phyloP scores from a whole-genome alignment of 2,329 filamentous ascomycete genomes.

The Diaporthe sp. region DNA sequence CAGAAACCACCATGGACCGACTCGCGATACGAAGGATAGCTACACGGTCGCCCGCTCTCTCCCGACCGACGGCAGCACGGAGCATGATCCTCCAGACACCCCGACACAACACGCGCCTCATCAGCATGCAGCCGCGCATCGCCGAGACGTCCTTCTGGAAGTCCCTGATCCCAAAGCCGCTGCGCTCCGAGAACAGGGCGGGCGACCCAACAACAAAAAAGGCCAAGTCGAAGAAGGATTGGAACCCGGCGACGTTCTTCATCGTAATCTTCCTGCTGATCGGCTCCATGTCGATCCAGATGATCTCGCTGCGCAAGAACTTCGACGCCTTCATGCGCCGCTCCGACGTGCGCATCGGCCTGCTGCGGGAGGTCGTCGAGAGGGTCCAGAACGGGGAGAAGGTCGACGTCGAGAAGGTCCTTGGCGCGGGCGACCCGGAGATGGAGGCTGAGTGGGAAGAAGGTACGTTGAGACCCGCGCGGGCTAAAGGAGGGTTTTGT shows the following conservation, averaged over 20 bases:
- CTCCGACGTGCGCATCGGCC: conserved; percentile 80
- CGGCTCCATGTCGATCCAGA: conserved; percentile 94
- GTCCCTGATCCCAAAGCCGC: conserved; percentile 74
- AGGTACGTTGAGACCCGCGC: conserved; percentile 60
- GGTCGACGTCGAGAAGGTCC: conserved; percentile 83
- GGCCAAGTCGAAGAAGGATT: conserved; percentile 69
- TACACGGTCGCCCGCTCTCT: not conserved
- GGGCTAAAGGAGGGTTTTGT: not conserved
- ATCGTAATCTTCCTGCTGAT: conserved; percentile 87
- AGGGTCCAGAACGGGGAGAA: conserved; percentile 77
- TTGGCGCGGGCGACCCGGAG: conserved; percentile 81
- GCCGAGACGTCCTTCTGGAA: conserved; percentile 70
- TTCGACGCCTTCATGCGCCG: conserved; percentile 77
- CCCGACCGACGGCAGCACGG: not conserved
- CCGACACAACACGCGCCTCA: conserved; percentile 16
- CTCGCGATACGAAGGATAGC: conserved; percentile 14
- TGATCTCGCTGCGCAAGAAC: conserved; percentile 83
- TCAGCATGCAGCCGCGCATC: conserved; percentile 42
- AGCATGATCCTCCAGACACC: not conserved
- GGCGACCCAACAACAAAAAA: conserved; percentile 48
- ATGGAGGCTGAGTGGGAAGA: conserved; percentile 91
- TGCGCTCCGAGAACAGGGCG: conserved; percentile 56
- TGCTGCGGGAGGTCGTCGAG: conserved; percentile 80
- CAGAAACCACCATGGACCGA: conserved; percentile 27
- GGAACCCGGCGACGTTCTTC: conserved; percentile 86